phyloP scores from a whole-genome alignment of 83 land plant genomes.

The Isoetes engelmannii region DNA sequence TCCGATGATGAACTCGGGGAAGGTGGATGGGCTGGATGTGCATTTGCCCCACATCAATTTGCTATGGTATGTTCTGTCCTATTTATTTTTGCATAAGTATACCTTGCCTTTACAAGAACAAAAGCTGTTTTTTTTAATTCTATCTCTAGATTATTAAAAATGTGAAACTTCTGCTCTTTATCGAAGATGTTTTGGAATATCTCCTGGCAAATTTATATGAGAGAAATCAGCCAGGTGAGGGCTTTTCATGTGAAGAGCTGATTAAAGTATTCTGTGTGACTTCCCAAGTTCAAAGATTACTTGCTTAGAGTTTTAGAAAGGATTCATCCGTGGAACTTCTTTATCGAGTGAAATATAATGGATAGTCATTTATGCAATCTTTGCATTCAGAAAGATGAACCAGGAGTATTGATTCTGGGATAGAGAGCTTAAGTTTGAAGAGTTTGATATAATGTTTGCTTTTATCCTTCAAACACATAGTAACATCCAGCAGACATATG shows the following conservation, averaged over 20 bases:
- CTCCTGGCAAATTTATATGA: background rate
- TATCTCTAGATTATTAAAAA: background rate
- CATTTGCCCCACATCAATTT: constrained; percentile 28
- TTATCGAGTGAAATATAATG: no score
- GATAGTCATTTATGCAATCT: no score
- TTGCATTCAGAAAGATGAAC: no score
- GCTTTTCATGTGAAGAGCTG: background rate
- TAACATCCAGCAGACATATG: no score
- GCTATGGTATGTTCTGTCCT: constrained; percentile 24
- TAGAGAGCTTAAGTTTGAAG: no score
- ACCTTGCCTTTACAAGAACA: background rate
- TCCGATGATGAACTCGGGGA: constrained; percentile 38
- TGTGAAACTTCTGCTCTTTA: background rate
- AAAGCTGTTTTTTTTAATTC: background rate
- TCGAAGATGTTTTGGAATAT: background rate
- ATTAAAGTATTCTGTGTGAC: no score
- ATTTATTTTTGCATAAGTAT: background rate
- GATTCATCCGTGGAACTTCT: no score
- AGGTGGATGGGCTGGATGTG: constrained; percentile 43
- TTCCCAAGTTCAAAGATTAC: no score
- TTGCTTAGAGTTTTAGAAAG: no score
- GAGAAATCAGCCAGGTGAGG: background rate
- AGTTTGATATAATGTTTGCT: no score
- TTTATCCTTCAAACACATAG: no score
- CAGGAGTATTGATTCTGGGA: no score